phyloP scores from a whole-genome alignment of 192 early-diverging fungal genomes.

The Lunasporangiospora selenospora region DNA sequence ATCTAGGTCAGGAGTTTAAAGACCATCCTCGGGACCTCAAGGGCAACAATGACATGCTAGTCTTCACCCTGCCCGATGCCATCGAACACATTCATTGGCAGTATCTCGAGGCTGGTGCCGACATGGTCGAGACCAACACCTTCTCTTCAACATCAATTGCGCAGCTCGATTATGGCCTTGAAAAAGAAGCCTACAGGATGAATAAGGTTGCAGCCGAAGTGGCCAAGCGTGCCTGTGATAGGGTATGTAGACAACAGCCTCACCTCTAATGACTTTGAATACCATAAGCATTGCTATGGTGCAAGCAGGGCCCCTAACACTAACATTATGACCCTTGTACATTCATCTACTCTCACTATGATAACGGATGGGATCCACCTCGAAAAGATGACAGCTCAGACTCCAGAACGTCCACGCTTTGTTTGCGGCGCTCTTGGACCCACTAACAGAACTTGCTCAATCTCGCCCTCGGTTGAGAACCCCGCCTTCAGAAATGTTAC shows the following conservation, averaged over 20 bases:
- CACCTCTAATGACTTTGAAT: no score
- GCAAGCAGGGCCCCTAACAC: no score
- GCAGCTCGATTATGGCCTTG: conserved; percentile 90
- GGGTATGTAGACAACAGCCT: conserved; percentile 54
- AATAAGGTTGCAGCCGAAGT: conserved; percentile 91
- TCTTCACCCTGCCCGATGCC: conserved; percentile 87
- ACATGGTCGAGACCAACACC: conserved; percentile 98
- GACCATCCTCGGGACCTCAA: conserved; percentile 85
- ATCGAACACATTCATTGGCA: conserved; percentile 90
- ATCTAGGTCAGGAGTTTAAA: conserved; percentile 85
- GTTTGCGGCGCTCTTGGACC: conserved; percentile 90
- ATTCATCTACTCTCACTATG: no score
- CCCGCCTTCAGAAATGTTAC: conserved; percentile 93
- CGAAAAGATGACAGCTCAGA: conserved; percentile 69
- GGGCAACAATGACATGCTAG: conserved; percentile 97
- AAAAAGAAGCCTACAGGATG: conserved; percentile 88
- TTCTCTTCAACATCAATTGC: conserved; percentile 92
- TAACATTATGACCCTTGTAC: no score
- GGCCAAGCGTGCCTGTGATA: conserved; percentile 84
- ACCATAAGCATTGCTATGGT: no score
- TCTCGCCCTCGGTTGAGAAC: conserved; percentile 97
- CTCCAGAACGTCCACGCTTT: conserved; percentile 87
- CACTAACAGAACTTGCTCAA: conserved; percentile 95
- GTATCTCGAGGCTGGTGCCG: conserved; percentile 91
- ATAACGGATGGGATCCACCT: no score